These are phyloP conservation scores for Zygotorulaspora danielsina DNA, from an alignment of 805 yeast genomes.

Conservation along the genomic window DNA sequence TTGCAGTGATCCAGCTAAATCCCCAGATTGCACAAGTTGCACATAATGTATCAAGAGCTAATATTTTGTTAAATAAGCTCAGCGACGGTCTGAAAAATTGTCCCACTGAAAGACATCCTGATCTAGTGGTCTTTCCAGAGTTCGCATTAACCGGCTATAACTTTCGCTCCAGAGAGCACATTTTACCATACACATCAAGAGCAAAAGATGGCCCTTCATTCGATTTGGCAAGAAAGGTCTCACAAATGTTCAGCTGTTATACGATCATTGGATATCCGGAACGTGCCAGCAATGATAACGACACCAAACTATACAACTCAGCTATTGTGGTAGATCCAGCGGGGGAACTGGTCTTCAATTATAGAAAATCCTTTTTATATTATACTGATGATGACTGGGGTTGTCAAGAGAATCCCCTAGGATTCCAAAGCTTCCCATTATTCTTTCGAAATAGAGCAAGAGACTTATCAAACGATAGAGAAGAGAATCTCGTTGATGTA, in stretches of 20 bases:
- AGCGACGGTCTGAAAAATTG: conserved; percentile 12
- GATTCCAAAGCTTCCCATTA: conserved; percentile 51
- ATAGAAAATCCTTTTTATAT: conserved; percentile 72
- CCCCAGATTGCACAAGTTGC: conserved; percentile 58
- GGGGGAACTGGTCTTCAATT: conserved; percentile 60
- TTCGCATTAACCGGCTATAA: conserved; percentile 82
- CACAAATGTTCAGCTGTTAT: conserved; percentile 51
- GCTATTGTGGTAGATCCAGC: conserved; percentile 57
- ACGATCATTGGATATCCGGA: conserved; percentile 87
- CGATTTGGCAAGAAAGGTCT: conserved; percentile 53
- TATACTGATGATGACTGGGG: conserved; percentile 82
- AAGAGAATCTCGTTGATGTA: conserved; percentile 22
- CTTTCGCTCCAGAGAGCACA: conserved; percentile 45
- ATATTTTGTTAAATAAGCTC: conserved; percentile 36
- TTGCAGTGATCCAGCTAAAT: conserved; percentile 67
- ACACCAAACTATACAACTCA: conserved; percentile 53
- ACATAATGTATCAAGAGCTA: conserved; percentile 48
- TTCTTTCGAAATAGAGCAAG: conserved; percentile 26
- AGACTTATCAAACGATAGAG: conserved; percentile 7
- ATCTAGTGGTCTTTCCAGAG: conserved; percentile 78
- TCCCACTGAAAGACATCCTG: conserved; percentile 39
- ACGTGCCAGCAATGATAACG: conserved; percentile 14
- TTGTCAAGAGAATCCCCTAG: conserved; percentile 58
- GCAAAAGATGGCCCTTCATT: conserved; percentile 45
- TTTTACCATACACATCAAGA: conserved; percentile 52